phyloP scores from a whole-genome alignment of 2,329 filamentous ascomycete species.

The Cladosporium sp. region DNA sequence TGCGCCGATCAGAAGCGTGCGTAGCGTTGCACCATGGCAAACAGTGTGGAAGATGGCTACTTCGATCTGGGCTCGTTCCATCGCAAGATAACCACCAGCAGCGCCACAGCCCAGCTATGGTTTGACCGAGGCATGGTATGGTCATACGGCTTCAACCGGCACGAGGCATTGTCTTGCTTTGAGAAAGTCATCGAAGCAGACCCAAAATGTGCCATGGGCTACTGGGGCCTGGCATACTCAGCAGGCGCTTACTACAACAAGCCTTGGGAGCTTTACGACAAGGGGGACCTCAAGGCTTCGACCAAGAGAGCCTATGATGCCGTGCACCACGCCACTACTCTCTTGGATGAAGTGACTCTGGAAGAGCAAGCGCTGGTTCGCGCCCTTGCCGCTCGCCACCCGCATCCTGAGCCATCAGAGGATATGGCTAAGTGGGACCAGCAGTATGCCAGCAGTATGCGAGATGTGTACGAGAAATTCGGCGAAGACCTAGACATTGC shows the following conservation, averaged over 20 bases:
- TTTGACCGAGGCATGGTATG: slow-evolving; percentile 72
- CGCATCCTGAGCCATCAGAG: slow-evolving; percentile 3
- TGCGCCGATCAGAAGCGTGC: background rate
- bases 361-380: slow-evolving; percentile 64
- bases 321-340: slow-evolving; percentile 44
- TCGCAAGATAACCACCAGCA: slow-evolving; percentile 57
- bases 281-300: slow-evolving; percentile 53
- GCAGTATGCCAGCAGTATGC: slow-evolving; percentile 64
- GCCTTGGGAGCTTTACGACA: slow-evolving; percentile 71
- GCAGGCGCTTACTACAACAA: slow-evolving; percentile 80
- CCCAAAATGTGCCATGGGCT: slow-evolving; percentile 59
- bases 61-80: slow-evolving; percentile 61
- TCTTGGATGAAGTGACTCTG: slow-evolving; percentile 37
- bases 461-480: slow-evolving; percentile 53
- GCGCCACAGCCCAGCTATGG: slow-evolving; percentile 60
- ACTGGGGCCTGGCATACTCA: slow-evolving; percentile 71
- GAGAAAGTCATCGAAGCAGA: slow-evolving; percentile 59
- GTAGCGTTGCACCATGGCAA: background rate
- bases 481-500: slow-evolving; percentile 63
- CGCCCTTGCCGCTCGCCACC: slow-evolving; percentile 53
- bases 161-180: slow-evolving; percentile 67
- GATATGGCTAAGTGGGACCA: slow-evolving; percentile 51
- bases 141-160: slow-evolving; percentile 75
- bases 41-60: slow-evolving; percentile 3
- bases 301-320: slow-evolving; percentile 47